Evolutionary conservation across 2,329 filamentous ascomycete genomes (phyloP), one percentile per base, ranked within the genome.

Genomic region (Colletotrichum zoysiae): DNA sequence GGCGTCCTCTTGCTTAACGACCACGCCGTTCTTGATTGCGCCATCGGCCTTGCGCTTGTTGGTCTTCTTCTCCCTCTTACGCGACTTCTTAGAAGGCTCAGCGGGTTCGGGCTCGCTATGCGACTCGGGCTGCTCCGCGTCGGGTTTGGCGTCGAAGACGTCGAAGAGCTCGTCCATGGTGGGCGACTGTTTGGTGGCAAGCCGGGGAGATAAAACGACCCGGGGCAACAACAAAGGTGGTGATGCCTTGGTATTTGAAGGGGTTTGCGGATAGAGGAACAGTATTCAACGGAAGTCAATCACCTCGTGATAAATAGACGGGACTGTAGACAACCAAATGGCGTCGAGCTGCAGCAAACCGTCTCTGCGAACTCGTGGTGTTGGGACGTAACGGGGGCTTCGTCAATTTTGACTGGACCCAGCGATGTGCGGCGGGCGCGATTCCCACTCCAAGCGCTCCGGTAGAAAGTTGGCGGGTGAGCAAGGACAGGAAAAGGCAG

Each of bases 41-140:
- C 94, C 94, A 80, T 95, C 95, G 50, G 92, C 91, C 81, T 94
- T 93, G 82, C 95, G 90, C 87, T 98, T 97, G 84, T 95, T 96
- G 84, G 86, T 93, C 81, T 88, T 90, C 77, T 81, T 90, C 69
- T 89, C 88, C 77, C 79, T 83, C 75, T 85, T 86, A 74, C 86
- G 88, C 26, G 84, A 77, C 75, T 79, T 82, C 7, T 79, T 79
- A 60, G 79, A 74, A 14, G 72, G 75, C 72, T 76, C 75, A 12
- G 75, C 76, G 74, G 75, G 80, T 80, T 86, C 82, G 73, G 82
- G 79, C 75, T 87, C 85, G 79, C 82, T 84, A 9, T 79, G 77
- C 70, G 81, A 84, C 38, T 79, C 77, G 67, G 79, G 76, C 20
- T 80, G 82, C 12, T 40, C 55, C 60, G 76, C 79, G 26, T 86